A percentile compares a stretch with the other conserved stretches of the same genome.
These are phyloP conservation scores for Cercospora berteroae DNA, from an alignment of 2,329 filamentous ascomycete species.

Conservation along the genomic window DNA sequence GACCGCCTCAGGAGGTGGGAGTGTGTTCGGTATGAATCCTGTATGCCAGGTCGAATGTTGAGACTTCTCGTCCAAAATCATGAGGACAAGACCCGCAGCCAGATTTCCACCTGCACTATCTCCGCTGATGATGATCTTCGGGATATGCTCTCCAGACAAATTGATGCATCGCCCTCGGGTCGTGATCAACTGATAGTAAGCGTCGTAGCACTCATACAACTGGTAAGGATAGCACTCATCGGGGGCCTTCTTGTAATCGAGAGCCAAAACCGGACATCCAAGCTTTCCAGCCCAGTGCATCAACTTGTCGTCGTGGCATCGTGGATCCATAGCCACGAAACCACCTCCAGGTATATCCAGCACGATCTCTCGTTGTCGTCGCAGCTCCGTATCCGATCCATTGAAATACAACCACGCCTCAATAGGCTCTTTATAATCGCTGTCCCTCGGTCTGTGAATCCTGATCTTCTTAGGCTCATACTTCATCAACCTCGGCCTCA, in stretches of 20 bases:
- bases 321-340: slow-evolving; percentile 95
- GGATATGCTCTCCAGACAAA: slow-evolving; percentile 63
- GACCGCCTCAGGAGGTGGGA: slow-evolving; percentile 67
- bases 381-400: slow-evolving; percentile 74
- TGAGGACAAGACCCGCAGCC: slow-evolving; percentile 76
- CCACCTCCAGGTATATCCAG: slow-evolving; percentile 91
- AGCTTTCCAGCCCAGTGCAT: slow-evolving; percentile 88
- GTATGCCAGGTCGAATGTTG: slow-evolving; percentile 39
- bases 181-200: slow-evolving; percentile 70
- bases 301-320: slow-evolving; percentile 90
- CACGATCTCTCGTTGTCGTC: slow-evolving; percentile 73
- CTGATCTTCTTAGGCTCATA: slow-evolving; percentile 80
- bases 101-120: slow-evolving; percentile 83
- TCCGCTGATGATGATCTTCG: slow-evolving; percentile 70
- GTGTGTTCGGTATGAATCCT: slow-evolving; percentile 41
- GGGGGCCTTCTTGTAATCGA: slow-evolving; percentile 87
- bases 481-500: slow-evolving; percentile 75
- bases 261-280: slow-evolving; percentile 80
- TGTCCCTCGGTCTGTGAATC: slow-evolving; percentile 76
- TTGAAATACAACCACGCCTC: slow-evolving; percentile 93
- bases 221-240: slow-evolving; percentile 84
- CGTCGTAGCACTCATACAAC: slow-evolving; percentile 83
- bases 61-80: slow-evolving; percentile 71
- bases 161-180: slow-evolving; percentile 74
- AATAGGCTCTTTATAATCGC: slow-evolving; percentile 79